Conservation (phyloP, 2,329 filamentous ascomycete genomes). For the Cercospora janseana region DNA sequence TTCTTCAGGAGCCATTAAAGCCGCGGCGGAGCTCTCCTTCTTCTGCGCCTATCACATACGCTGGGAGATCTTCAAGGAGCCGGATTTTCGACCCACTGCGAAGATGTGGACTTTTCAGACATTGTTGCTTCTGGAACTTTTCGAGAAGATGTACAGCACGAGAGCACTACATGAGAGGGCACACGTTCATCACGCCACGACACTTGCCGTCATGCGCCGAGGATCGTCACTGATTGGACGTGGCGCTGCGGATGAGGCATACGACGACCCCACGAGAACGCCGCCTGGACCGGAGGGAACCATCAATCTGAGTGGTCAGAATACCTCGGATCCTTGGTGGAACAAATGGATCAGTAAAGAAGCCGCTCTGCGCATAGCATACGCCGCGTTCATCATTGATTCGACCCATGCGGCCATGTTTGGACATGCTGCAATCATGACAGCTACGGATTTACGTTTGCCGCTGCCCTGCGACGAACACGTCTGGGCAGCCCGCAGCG, state of each 20-base stretch:
- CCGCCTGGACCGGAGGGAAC: constrained; percentile 49
- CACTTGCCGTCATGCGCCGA: constrained; percentile 89
- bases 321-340: constrained; percentile 88
- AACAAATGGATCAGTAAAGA: constrained; percentile 94
- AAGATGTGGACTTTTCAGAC: constrained; percentile 97
- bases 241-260: constrained; percentile 77
- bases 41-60: constrained; percentile 91
- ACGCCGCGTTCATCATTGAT: constrained; percentile 91
- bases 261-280: constrained; percentile 54
- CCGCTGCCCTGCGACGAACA: constrained; percentile 90
- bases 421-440: constrained; percentile 94
- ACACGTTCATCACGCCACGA: constrained; percentile 95
- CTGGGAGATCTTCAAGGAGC: constrained; percentile 93
- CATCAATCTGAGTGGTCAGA: constrained; percentile 46
- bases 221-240: constrained; percentile 87
- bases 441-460: constrained; percentile 89
- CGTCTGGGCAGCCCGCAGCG: constrained; percentile 86
- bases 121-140: constrained; percentile 81
- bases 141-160: constrained; percentile 97
- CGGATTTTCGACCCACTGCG: constrained; percentile 83
- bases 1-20: constrained; percentile 68
- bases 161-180: constrained; percentile 87
- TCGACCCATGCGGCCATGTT: constrained; percentile 98
- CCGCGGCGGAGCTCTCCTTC: constrained; percentile 79
- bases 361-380: constrained; percentile 82